Conservation (phyloP, 208 protist genomes). For the Trypanosoma brucei region DNA sequence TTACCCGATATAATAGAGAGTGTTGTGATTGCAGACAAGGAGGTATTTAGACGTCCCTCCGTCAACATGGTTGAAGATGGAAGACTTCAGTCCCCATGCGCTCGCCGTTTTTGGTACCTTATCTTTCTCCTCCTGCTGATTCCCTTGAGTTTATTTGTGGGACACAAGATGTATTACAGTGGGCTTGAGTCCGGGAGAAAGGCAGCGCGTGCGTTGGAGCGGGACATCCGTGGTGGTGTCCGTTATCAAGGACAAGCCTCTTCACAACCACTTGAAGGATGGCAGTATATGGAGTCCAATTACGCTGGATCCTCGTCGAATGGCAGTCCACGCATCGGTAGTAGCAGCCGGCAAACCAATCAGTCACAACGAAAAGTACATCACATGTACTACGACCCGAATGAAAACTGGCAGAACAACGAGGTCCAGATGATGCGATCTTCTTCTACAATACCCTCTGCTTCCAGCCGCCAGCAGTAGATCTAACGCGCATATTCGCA, state of each 20-base stretch:
- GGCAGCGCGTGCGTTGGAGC: constrained; percentile 38
- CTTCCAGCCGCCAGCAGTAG: background rate
- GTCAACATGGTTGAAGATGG: constrained; percentile 13
- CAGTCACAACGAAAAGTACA: background rate
- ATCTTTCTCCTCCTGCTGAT: constrained; percentile 77
- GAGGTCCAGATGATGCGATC: background rate
- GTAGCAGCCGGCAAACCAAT: background rate
- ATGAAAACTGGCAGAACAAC: constrained; percentile 10
- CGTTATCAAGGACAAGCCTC: constrained; percentile 12
- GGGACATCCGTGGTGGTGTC: constrained; percentile 69
- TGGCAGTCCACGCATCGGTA: constrained; percentile 1
- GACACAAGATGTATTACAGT: constrained; percentile 41
- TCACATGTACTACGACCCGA: constrained; percentile 15
- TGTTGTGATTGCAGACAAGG: constrained; percentile 30
- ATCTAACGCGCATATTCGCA: background rate
- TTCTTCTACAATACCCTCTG: background rate
- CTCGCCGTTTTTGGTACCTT: constrained; percentile 72
- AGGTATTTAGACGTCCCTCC: constrained; percentile 36
- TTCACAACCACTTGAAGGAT: background rate
- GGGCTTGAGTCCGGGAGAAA: constrained; percentile 47
- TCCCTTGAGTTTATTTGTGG: constrained; percentile 52
- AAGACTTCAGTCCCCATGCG: constrained; percentile 39
- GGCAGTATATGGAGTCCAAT: background rate
- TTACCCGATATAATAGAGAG: constrained; percentile 36
- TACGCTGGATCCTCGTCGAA: background rate